Base-by-base conservation (phyloP, 2,329 filamentous ascomycete species). In the Apiospora phragmitis region DNA sequence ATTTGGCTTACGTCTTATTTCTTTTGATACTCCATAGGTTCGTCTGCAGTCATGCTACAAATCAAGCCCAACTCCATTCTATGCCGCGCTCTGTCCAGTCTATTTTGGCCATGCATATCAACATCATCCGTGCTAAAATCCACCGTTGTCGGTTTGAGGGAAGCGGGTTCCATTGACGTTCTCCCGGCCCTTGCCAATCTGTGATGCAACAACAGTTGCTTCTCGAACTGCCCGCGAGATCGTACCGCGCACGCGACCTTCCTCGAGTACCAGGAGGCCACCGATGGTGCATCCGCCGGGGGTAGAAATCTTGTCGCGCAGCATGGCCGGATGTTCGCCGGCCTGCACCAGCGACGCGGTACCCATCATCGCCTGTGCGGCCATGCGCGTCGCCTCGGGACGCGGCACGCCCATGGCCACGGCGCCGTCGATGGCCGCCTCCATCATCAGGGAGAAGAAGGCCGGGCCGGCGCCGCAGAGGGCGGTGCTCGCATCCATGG, bases 211-310 rank as follows among this genome's bases (percentile, higher is more conserved):
- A 65, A 90, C 87, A 4, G 91, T 91, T 16, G 92, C 90, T 80
- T 94, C 91, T 69, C 91, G 85, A 18, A 94, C 88, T 3, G 92
- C 92, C 75, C 88, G 88, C 1, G 91, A 86, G 24, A 94, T 86
- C 0, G 87, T 88, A 5, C 91, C 91, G 74, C 92, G 87, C 9
- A 94, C 88, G 11, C 86, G 84, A 12, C 91, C 91, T 76, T 95
- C 92, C 80, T 95, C 93, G 8, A 95, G 82, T 6, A 92, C 90
- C 75, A 94, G 79, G 68, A 95, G 80, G 0, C 93, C 93, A 2
- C 89, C 90, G 72, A 94, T 94, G 6, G 92, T 94, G 80, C 92
- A 94, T 1, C 93, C 93, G 6, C 92, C 93, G 0, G 93, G 92
- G 1, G 92, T 94, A 74, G 85, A 90, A n/a, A 94, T 91, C 82